A percentile compares a stretch with the other conserved stretches of the same genome.
Evolutionary conservation across 164 flowering plant genomes (phyloP).

Genomic region (Chimonanthus praecox): DNA sequence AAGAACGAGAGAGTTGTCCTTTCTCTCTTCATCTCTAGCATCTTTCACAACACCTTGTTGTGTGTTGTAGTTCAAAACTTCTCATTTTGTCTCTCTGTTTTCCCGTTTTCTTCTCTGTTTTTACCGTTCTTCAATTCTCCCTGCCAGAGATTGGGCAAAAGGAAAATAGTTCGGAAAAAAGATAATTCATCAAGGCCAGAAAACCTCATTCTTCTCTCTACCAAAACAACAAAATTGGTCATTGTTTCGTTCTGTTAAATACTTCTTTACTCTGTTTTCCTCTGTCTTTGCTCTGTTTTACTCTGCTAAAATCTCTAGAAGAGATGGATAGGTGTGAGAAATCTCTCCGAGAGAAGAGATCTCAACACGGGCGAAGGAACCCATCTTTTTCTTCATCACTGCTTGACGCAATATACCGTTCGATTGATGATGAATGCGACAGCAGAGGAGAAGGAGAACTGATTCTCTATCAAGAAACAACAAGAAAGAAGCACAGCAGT

Average conservation of each 20-base stretch:
- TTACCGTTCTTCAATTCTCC: background rate
- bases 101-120: background rate
- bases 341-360: slow-evolving; percentile 14
- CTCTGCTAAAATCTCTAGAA: background rate
- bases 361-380: slow-evolving; percentile 15
- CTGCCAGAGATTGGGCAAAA: background rate
- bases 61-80: background rate
- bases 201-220: background rate
- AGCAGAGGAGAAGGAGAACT: slow-evolving; percentile 14
- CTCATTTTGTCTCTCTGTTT: background rate
- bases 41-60: background rate
- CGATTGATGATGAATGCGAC: slow-evolving; percentile 56
- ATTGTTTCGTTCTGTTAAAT: background rate
- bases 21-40: background rate
- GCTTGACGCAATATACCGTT: slow-evolving; percentile 81
- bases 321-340: slow-evolving; percentile 32
- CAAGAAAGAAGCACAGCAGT: slow-evolving; percentile 36
- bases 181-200: too few relatives aligned
- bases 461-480: slow-evolving; percentile 33
- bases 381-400: slow-evolving; percentile 86
- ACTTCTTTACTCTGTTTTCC: background rate
- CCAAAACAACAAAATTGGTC: background rate
- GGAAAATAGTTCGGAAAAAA: background rate
- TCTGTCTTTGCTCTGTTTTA: background rate
- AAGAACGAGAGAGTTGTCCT: background rate